phyloP scores from a whole-genome alignment of 2,329 filamentous ascomycete genomes.

The Fusarium denticulatum region DNA sequence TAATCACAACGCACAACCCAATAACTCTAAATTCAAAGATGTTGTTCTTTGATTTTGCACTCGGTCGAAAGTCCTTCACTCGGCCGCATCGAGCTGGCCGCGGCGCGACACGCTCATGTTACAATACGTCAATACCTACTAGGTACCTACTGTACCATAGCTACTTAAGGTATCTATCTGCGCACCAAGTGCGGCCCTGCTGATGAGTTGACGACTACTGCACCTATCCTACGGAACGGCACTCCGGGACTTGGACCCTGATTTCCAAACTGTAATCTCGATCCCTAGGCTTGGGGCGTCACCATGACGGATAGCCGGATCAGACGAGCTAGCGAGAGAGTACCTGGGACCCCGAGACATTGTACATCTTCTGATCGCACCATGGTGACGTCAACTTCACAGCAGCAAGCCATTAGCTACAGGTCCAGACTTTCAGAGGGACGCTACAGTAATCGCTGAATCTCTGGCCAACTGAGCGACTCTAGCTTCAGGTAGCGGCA shows the following conservation, averaged over 20 bases:
- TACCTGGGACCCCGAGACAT: conserved; percentile 33
- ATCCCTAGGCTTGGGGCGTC: conserved; percentile 39
- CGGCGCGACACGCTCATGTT: neutral
- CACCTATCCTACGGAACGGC: conserved; percentile 25
- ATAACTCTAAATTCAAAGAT: neutral
- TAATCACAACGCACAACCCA: neutral
- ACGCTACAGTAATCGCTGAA: conserved; percentile 4
- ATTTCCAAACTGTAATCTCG: conserved; percentile 47
- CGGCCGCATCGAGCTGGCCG: conserved; percentile 20
- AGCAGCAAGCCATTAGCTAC: conserved; percentile 21
- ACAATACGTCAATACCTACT: neutral
- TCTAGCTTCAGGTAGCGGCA: conserved; percentile 7
- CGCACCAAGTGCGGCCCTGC: neutral
- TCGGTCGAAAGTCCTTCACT: conserved; percentile 3
- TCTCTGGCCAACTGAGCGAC: neutral
- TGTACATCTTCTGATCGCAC: conserved; percentile 32
- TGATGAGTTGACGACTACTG: conserved; percentile 12
- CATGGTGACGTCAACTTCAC: conserved; percentile 44
- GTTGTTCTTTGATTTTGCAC: neutral
- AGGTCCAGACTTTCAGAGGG: conserved; percentile 15
- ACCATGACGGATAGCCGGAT: conserved; percentile 40
- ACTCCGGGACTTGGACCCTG: conserved; percentile 44
- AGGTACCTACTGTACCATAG: neutral
- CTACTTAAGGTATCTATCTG: neutral
- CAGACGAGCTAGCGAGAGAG: conserved; percentile 17